Conservation (phyloP, 345 rosid genomes). For the Erucastrum elatum region DNA sequence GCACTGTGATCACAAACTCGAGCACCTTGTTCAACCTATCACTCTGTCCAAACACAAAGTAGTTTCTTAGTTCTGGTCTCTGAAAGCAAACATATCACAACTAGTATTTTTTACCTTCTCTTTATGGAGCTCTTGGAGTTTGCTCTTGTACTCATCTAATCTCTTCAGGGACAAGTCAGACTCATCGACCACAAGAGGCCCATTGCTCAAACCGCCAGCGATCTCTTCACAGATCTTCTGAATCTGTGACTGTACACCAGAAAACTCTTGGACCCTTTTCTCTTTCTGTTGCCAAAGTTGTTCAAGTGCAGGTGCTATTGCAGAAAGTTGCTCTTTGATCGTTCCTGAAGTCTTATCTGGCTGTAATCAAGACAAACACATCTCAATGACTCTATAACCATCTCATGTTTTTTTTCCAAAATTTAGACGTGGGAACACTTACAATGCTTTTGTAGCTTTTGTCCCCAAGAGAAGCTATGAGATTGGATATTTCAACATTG, state of each 20-base stretch:
- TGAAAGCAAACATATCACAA: neutral
- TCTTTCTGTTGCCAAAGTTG: conserved; percentile 93
- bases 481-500: conserved; percentile 72
- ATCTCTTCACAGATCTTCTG: conserved; percentile 89
- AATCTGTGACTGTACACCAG: conserved; percentile 81
- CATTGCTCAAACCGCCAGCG: conserved; percentile 59
- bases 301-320: conserved; percentile 89
- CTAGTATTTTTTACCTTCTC: conserved; percentile 63
- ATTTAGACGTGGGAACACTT: conserved; percentile 34
- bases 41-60: conserved; percentile 50
- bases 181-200: conserved; percentile 72
- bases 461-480: conserved; percentile 83
- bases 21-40: conserved; percentile 88
- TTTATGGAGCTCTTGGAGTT: conserved; percentile 85
- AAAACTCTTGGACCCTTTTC: conserved; percentile 76
- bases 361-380: conserved; percentile 44
- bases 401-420: neutral
- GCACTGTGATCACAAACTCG: conserved; percentile 90
- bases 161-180: conserved; percentile 78
- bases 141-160: conserved; percentile 71
- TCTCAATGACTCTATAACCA: neutral
- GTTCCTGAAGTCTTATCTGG: conserved; percentile 81
- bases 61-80: conserved; percentile 14
- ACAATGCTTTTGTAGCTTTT: conserved; percentile 66
- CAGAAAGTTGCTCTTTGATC: conserved; percentile 92